Conservation (phyloP, 2,329 filamentous ascomycete genomes). For the Alternaria sp. region DNA sequence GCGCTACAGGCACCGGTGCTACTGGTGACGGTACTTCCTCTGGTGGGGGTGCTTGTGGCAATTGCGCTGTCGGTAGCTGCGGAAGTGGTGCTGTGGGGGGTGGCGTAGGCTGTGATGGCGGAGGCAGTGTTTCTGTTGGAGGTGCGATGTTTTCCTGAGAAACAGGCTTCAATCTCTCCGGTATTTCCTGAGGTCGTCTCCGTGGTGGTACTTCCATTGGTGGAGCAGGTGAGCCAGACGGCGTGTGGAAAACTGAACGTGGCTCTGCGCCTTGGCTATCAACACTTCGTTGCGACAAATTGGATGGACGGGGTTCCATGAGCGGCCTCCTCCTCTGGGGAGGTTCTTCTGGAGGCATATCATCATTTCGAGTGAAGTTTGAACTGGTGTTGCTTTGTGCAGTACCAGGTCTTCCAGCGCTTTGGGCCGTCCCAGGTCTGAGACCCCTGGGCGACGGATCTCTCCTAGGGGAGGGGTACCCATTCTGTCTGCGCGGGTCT, state of each 20-base stretch:
- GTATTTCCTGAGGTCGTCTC: slow-evolving; percentile 39
- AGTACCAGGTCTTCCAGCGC: slow-evolving; percentile 44
- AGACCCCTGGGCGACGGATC: slow-evolving; percentile 47
- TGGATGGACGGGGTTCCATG: slow-evolving; percentile 63
- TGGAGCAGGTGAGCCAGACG: slow-evolving; percentile 34
- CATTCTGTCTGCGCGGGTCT: slow-evolving; percentile 45
- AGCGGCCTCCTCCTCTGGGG: slow-evolving; percentile 73
- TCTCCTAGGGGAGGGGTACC: slow-evolving; percentile 33
- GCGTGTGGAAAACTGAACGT: slow-evolving; percentile 35
- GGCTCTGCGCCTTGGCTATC: slow-evolving; percentile 34
- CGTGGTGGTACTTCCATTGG: slow-evolving; percentile 36
- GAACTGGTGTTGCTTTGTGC: slow-evolving; percentile 50
- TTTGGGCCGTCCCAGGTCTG: slow-evolving; percentile 47
- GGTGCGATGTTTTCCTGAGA: slow-evolving; percentile 18
- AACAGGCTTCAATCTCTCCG: slow-evolving; percentile 38
- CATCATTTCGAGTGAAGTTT: slow-evolving; percentile 40
- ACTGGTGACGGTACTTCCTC: slow-evolving; percentile 37
- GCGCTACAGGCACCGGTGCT: slow-evolving; percentile 39
- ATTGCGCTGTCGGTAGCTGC: slow-evolving; percentile 30
- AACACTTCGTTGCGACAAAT: slow-evolving; percentile 37
- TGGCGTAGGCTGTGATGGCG: slow-evolving; percentile 28
- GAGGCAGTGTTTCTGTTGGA: slow-evolving; percentile 16
- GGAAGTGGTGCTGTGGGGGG: slow-evolving; percentile 40
- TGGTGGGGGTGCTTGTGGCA: slow-evolving; percentile 17
- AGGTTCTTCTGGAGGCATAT: slow-evolving; percentile 40